Evolutionary conservation across 2,329 filamentous ascomycete species (phyloP).

Genomic region (Parasarocladium wereldwijsianum): DNA sequence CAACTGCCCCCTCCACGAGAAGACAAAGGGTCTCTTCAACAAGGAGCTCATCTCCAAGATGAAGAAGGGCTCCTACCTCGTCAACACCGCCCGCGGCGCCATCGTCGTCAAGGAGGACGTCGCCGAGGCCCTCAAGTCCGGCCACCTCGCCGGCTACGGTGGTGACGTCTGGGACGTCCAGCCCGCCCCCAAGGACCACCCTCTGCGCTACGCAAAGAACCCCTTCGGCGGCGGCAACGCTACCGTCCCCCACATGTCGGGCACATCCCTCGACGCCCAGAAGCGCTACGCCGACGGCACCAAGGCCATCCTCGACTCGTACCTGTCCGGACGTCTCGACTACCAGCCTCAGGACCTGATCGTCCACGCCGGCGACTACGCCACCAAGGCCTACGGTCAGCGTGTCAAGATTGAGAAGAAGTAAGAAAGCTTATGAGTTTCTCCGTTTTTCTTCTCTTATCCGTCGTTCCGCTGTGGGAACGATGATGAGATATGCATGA

Average conservation of each 20-base stretch:
- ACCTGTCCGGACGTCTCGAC: conserved; percentile 76
- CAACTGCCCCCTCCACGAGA: conserved; percentile 98
- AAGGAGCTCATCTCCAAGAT: conserved; percentile 98
- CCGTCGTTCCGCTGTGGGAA: too few species aligned
- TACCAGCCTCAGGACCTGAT: conserved; percentile 88
- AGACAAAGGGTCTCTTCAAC: conserved; percentile 93
- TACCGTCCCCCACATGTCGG: conserved; percentile 98
- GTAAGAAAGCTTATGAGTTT: too few species aligned
- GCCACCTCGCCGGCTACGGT: conserved; percentile 80
- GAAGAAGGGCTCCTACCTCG: conserved; percentile 94
- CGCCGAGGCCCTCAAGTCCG: conserved; percentile 77
- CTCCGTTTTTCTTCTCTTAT: too few species aligned
- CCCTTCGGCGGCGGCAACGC: conserved; percentile 94
- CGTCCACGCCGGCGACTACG: conserved; percentile 78
- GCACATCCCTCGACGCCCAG: conserved; percentile 96
- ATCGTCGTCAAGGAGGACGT: conserved; percentile 99
- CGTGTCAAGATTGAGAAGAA: conserved; percentile 20
- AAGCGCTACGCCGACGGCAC: conserved; percentile 76
- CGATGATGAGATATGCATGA: too few species aligned
- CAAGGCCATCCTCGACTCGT: conserved; percentile 83
- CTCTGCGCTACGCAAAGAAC: conserved; percentile 83
- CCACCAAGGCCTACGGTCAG: conserved; percentile 86
- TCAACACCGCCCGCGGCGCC: conserved; percentile 97
- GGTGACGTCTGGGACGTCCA: conserved; percentile 96
- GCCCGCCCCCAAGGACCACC: conserved; percentile 86